Evolutionary conservation across 345 rosid species (phyloP).

Genomic region (Citrus sp.): DNA sequence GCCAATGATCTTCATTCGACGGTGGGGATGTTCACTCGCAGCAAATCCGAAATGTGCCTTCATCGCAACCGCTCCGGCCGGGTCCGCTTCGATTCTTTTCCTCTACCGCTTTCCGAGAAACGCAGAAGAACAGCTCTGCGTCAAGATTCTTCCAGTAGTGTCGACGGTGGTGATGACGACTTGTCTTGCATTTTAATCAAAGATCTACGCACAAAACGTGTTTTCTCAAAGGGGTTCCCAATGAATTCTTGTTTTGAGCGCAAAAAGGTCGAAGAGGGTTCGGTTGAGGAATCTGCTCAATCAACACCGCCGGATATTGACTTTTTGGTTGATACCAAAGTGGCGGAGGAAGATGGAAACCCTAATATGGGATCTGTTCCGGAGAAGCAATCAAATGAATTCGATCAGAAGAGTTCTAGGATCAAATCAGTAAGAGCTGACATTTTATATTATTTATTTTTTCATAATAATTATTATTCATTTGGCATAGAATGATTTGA

Average conservation of each 20-base stretch:
- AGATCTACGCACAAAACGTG: constrained; percentile 61
- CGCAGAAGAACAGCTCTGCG: not conserved
- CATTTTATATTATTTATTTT: not conserved
- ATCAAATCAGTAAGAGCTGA: constrained; percentile 28
- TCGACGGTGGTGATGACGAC: not conserved
- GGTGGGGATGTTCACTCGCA: constrained; percentile 22
- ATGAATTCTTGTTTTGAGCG: not conserved
- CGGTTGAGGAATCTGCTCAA: constrained; percentile 25
- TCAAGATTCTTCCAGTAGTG: not conserved
- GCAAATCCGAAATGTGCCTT: constrained; percentile 33
- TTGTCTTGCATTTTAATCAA: constrained; percentile 32
- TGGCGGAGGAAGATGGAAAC: not conserved
- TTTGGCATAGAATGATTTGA: not conserved
- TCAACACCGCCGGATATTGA: constrained; percentile 47
- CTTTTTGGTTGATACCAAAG: not conserved
- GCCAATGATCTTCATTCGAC: not conserved
- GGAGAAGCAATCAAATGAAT: constrained; percentile 1
- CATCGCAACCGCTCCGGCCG: constrained; percentile 29
- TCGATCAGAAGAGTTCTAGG: not conserved
- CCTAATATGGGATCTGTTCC: not conserved
- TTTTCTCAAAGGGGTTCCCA: constrained; percentile 34
- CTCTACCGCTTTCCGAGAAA: not conserved
- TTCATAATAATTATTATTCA: not conserved
- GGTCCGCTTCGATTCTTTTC: constrained; percentile 11
- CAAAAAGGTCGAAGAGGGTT: not conserved